Percentiles rank a stretch among this genome's conserved stretches.
phyloP scores from a whole-genome alignment of 2,329 filamentous ascomycete species.

The Pseudogymnoascus destructans region DNA sequence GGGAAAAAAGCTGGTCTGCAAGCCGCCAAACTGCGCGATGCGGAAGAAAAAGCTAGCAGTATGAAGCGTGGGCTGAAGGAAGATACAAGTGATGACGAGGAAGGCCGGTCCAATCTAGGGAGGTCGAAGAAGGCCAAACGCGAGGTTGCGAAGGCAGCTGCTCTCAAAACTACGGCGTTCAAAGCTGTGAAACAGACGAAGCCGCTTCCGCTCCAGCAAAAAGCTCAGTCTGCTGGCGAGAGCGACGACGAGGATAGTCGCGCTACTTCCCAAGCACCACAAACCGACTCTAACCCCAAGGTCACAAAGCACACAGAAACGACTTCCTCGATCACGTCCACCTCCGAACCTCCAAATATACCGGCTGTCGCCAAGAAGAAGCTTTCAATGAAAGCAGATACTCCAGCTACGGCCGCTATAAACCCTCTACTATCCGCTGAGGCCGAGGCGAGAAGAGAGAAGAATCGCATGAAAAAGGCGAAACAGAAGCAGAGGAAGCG shows the following conservation, averaged over 20 bases:
- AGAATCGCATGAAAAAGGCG: slow-evolving; percentile 17
- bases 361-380: not conserved
- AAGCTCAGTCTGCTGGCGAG: not conserved
- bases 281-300: not conserved
- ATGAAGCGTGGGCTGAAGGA: slow-evolving; percentile 21
- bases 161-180: not conserved
- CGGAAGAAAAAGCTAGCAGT: slow-evolving; percentile 24
- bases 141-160: not conserved
- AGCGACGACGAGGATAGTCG: not conserved
- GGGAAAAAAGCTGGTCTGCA: slow-evolving; percentile 20
- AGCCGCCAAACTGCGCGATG: slow-evolving; percentile 24
- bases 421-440: not conserved
- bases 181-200: not conserved
- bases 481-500: slow-evolving; percentile 25
- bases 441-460: not conserved
- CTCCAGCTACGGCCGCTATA: not conserved
- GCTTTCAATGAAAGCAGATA: not conserved
- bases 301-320: not conserved
- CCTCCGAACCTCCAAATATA: not conserved
- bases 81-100: slow-evolving; percentile 27
- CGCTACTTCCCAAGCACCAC: not conserved
- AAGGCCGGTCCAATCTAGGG: slow-evolving; percentile 25
- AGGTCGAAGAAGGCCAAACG: slow-evolving; percentile 25
- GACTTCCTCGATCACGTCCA: not conserved
- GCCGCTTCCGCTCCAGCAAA: not conserved